Base-by-base conservation (phyloP, 371 early-diverging fungal genomes). In the Smittium mucronatum region DNA sequence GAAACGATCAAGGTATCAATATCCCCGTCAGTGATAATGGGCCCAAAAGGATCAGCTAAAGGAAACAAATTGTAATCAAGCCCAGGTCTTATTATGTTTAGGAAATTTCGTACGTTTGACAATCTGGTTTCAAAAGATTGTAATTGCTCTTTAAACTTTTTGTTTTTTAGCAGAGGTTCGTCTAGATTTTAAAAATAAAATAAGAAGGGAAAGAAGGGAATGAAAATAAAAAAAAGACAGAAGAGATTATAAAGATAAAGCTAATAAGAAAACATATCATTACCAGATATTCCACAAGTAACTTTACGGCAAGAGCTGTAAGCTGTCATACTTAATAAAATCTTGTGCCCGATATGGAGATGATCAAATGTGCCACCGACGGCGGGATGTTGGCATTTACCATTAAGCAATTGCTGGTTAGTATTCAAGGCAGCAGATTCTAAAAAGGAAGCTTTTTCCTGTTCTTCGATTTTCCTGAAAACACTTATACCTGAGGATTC, bases 301-400 rank as follows among this genome's bases (percentile, higher is more conserved):
- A 78, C 35, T 21, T 72, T 72, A 33, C 68, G 57, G 33, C 71
- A 75, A 21, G 77, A 71, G 2, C 70, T 76, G 76, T 89, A 83
- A 0, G 89, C 91, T 0, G 93, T 85, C 78, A 88, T 87, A 0
- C 93, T 87, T 64, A 98, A 79, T 33, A 98, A 77, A 36, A 96
- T 90, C 78, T 93, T 92, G 77, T 98, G 98, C 2, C 97, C 98
- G 1, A 86, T 83, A 73, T 98, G 98, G 59, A 98, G 76, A 74
- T 96, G 96, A 77, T 98, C 98, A 82, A 98, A 98, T 1, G 98
- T 97, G 11, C 98, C 98, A 25, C 98, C 98, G 2, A 95, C 80
- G 0, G 88, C 94, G 0, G 91, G 91, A 47, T 78, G 78, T n/a
- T 36, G 33, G 15, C 32, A n/a, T n/a, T 31, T 34, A 5, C 65